Percentiles rank a stretch among this genome's conserved stretches.
These are phyloP conservation scores for Coniella vitis DNA, from an alignment of 2,329 filamentous ascomycete genomes.

Conservation along the genomic window DNA sequence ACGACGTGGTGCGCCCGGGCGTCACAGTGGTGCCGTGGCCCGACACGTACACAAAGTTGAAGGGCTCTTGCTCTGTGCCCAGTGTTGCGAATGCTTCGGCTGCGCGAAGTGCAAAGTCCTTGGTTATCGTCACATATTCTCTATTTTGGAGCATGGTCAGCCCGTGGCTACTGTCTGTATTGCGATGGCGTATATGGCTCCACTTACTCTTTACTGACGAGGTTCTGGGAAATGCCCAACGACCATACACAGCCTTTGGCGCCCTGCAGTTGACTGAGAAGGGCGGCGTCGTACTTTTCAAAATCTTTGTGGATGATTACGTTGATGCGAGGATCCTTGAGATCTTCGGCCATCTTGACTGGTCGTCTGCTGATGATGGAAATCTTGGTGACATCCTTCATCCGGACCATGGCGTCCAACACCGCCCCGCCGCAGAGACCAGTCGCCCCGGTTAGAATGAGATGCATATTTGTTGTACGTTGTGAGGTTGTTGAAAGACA, in stretches of 20 bases:
- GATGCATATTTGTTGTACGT: constrained; percentile 42
- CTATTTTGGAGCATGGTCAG: constrained; percentile 20
- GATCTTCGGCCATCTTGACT: constrained; percentile 53
- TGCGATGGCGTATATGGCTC: background rate
- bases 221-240: constrained; percentile 55
- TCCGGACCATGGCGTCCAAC: constrained; percentile 55
- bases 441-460: constrained; percentile 63
- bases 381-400: constrained; percentile 52
- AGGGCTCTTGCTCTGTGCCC: constrained; percentile 37
- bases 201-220: constrained; percentile 51
- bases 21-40: constrained; percentile 53
- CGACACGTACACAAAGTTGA: constrained; percentile 68
- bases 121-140: constrained; percentile 62
- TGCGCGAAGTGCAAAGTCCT: constrained; percentile 57
- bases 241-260: constrained; percentile 70
- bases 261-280: constrained; percentile 54
- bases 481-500: too few species aligned
- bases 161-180: too few species aligned
- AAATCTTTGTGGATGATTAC: constrained; percentile 67
- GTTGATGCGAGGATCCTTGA: constrained; percentile 51
- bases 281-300: constrained; percentile 45
- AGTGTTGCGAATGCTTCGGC: constrained; percentile 52
- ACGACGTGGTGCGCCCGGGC: constrained; percentile 47
- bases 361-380: constrained; percentile 61
- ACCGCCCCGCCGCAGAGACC: constrained; percentile 57